These are phyloP conservation scores for Neocucurbitaria cava DNA, from an alignment of 2,329 filamentous ascomycete species.

Conservation along the genomic window DNA sequence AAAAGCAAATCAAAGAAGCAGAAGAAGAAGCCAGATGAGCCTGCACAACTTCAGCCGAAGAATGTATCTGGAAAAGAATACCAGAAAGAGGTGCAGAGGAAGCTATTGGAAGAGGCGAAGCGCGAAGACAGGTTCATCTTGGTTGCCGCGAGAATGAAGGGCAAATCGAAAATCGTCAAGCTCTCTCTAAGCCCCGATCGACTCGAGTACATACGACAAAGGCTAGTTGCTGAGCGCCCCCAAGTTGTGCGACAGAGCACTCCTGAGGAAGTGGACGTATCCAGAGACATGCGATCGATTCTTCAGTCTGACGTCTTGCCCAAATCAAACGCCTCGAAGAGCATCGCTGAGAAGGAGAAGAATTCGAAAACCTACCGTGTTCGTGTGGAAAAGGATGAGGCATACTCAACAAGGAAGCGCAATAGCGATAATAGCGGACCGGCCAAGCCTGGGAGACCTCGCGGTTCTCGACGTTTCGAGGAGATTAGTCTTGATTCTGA, in stretches of 20 bases:
- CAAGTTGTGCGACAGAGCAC: conserved; percentile 21
- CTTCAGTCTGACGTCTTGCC: conserved; percentile 47
- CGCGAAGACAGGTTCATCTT: conserved; percentile 55
- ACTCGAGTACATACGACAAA: conserved; percentile 46
- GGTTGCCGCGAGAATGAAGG: conserved; percentile 54
- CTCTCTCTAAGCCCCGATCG: conserved; percentile 47
- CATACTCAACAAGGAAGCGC: conserved; percentile 44
- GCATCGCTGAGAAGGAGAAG: conserved; percentile 36
- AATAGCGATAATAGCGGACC: conserved; percentile 31
- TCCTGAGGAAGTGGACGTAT: conserved; percentile 32
- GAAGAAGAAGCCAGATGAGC: conserved; percentile 48
- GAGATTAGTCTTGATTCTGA: conserved; percentile 57
- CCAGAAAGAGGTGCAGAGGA: conserved; percentile 56
- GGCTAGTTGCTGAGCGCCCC: conserved; percentile 37
- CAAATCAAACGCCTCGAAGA: conserved; percentile 16
- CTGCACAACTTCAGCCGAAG: conserved; percentile 45
- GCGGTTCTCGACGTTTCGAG: conserved; percentile 47
- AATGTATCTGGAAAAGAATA: conserved; percentile 56
- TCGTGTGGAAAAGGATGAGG: conserved; percentile 51
- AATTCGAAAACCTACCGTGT: conserved; percentile 43
- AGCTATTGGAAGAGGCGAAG: conserved; percentile 50
- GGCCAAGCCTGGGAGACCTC: conserved; percentile 30
- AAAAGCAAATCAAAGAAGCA: conserved; percentile 32
- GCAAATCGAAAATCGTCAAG: conserved; percentile 54
- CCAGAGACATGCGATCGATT: conserved; percentile 34